Conservation (phyloP, 75 land plant genomes). For the Picea sitchensis region DNA sequence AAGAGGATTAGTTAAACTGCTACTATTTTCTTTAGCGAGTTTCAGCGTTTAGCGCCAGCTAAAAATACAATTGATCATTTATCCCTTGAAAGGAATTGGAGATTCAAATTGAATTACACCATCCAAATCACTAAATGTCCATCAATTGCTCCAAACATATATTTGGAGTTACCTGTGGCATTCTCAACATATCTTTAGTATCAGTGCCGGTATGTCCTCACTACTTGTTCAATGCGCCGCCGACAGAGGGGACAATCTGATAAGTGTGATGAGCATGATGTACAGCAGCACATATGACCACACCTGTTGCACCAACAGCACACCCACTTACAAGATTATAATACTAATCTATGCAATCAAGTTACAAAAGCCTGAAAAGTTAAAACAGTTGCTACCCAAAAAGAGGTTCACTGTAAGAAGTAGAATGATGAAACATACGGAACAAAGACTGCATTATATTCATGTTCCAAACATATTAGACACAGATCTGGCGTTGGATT, state of each 20-base stretch:
- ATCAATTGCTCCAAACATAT: too few species aligned
- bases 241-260: slow-evolving; percentile 90
- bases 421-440: slow-evolving; percentile 53
- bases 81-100: too few species aligned
- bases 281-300: slow-evolving; percentile 99
- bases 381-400: neutral
- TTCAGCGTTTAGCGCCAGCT: too few species aligned
- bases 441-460: slow-evolving; percentile 98
- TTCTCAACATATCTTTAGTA: slow-evolving; percentile 9
- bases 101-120: too few species aligned
- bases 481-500: slow-evolving; percentile 70
- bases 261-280: slow-evolving; percentile 74
- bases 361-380: neutral
- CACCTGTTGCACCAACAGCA: slow-evolving; percentile 49
- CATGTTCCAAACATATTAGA: slow-evolving; percentile 93
- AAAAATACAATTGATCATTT: too few species aligned
- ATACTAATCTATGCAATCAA: neutral
- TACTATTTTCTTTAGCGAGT: too few species aligned
- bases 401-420: neutral
- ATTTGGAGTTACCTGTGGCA: too few species aligned
- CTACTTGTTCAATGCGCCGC: slow-evolving; percentile 76
- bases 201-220: slow-evolving; percentile 85
- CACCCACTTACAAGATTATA: neutral
- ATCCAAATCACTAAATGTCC: too few species aligned
- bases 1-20: too few species aligned